Base-by-base conservation (phyloP, 192 early-diverging fungal genomes). In the Haplosporangium gracile region DNA sequence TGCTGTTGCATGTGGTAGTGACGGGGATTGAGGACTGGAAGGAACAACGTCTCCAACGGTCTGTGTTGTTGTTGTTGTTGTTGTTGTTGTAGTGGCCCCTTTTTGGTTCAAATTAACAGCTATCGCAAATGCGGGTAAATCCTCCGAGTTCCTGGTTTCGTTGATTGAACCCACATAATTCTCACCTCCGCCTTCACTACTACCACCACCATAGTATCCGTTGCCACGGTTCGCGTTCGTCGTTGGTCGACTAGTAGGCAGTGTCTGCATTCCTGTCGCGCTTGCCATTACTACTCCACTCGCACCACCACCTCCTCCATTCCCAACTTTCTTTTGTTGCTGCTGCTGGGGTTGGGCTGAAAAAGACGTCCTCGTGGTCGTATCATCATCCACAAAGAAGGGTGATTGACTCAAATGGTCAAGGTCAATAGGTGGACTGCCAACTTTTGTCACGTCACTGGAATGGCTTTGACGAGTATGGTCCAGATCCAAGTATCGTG, bases 391-490 rank as follows among this genome's bases (percentile, higher is more conserved):
- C 29, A 26, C 60, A 65, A 65, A 65, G 13, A 65, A 65, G 10
- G 60, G 60, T 11, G 29, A 65, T 4, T 26, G 26, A 15, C 29
- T 29, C 6, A 49, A 26, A 1, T 73, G 13, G 42, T 36, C 36
- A 36, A 47, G 7, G 13, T 34, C 20, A 1, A 36, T 38, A 11
- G 74, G 32, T 10, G 76, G 43, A 22, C 73, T 74, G 26, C 63
- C 65, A 9, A 70, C 43, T 29, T 77, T 77, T 0, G 76, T 77
- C 13, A 32, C 34, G 16, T 70, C 76, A 15, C 76, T 77, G 32
- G 68, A 77, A 68, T 49, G 60, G 29, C 76, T 77, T 43, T 68
- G 39, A 0, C 65, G 43, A 39, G 76, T 34, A 20, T 69, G 40
- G 32, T 70, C 45, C 29, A 77, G 45, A 29, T 70, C 32, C 26